A percentile compares a stretch with the other conserved stretches of the same genome.
Conservation (phyloP, 2,329 filamentous ascomycete genomes). For the Cercospora brassicicola region DNA sequence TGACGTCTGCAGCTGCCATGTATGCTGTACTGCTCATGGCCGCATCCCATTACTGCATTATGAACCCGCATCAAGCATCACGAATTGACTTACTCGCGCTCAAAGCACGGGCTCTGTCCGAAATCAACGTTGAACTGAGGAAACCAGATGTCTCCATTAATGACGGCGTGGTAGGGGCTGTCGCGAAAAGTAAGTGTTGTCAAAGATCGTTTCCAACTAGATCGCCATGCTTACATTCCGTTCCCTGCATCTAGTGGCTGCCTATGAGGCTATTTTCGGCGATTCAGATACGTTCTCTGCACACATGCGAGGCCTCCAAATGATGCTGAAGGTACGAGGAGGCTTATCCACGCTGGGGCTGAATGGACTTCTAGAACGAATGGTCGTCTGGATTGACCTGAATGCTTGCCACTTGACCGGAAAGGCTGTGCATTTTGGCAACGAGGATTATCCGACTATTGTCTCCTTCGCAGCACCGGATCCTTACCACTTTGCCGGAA, state of each 20-base stretch:
- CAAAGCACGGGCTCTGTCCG: conserved; percentile 44
- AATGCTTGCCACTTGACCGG: conserved; percentile 30
- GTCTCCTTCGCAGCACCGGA: conserved; percentile 30
- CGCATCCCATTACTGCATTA: conserved; percentile 43
- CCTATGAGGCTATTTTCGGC: conserved; percentile 53
- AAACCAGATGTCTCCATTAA: conserved; percentile 31
- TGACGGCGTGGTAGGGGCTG: conserved; percentile 50
- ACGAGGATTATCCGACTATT: conserved; percentile 24
- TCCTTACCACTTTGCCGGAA: conserved; percentile 31
- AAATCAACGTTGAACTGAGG: conserved; percentile 44
- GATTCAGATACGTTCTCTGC: conserved; percentile 42
- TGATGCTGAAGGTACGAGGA: conserved; percentile 46
- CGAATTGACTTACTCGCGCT: conserved; percentile 42
- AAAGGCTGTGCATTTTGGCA: conserved; percentile 20
- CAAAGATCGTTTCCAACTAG: too few relatives aligned
- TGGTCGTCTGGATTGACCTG: conserved; percentile 35
- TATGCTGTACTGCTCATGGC: conserved; percentile 45
- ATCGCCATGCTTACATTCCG: not conserved
- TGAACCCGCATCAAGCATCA: conserved; percentile 28
- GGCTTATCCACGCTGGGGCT: conserved; percentile 41
- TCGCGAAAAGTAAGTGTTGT: conserved; percentile 42
- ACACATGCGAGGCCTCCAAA: conserved; percentile 48
- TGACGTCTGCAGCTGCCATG: conserved; percentile 42
- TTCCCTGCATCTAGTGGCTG: conserved; percentile 33
- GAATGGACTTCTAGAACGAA: conserved; percentile 43